phyloP scores from a whole-genome alignment of 2,329 filamentous ascomycete species.

The Sphaerulina musiva region DNA sequence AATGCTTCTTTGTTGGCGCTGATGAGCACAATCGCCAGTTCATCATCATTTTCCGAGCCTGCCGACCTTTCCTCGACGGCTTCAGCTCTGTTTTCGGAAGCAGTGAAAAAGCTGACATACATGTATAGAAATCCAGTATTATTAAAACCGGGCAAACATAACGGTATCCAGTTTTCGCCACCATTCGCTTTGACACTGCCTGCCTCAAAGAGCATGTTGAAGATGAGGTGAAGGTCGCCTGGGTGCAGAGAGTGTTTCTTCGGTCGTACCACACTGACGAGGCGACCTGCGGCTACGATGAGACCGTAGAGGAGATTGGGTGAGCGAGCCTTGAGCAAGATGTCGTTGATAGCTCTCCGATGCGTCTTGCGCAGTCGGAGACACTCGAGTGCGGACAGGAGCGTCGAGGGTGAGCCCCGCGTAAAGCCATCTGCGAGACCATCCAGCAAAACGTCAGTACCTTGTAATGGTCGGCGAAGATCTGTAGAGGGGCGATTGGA shows the following conservation, averaged over 20 bases:
- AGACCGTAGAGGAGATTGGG: constrained; percentile 83
- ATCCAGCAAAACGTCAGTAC: constrained; percentile 83
- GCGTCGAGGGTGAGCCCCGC: constrained; percentile 77
- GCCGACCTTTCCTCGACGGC: constrained; percentile 31
- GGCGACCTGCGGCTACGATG: constrained; percentile 81
- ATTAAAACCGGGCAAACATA: constrained; percentile 95
- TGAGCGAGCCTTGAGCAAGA: constrained; percentile 69
- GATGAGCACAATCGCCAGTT: constrained; percentile 85
- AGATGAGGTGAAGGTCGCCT: constrained; percentile 89
- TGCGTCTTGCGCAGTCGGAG: constrained; percentile 86
- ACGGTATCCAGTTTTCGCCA: constrained; percentile 96
- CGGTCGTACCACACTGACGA: constrained; percentile 90
- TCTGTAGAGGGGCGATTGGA: constrained; percentile 88
- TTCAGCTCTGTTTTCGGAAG: constrained; percentile 36
- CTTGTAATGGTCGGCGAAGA: constrained; percentile 78
- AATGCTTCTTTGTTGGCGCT: constrained; percentile 91
- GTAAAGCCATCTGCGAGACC: constrained; percentile 94
- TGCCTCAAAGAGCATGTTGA: constrained; percentile 98
- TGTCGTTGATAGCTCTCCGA: constrained; percentile 76
- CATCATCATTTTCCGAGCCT: constrained; percentile 45
- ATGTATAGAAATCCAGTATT: constrained; percentile 95
- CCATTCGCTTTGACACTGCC: constrained; percentile 82
- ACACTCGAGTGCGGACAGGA: constrained; percentile 87
- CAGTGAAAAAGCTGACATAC: constrained; percentile 93
- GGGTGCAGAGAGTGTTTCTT: constrained; percentile 94